Base-by-base conservation (phyloP, 1,284 basidiomycete genomes). In the Mrakiaceae sp. region DNA sequence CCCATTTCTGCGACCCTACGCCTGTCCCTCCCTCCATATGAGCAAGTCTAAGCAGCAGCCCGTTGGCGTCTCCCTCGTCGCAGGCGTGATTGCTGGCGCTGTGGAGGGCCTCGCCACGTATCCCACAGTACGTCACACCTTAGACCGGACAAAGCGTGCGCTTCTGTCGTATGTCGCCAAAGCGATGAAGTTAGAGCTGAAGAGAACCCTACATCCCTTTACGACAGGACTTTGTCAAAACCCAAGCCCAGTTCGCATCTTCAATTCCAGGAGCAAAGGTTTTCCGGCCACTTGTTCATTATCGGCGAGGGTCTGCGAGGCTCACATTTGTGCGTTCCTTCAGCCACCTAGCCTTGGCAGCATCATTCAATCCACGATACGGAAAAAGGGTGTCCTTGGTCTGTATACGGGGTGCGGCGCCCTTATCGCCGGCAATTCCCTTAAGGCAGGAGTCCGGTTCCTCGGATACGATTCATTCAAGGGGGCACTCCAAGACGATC, bases 401-500 rank as follows among this genome's bases (percentile, higher is more conserved):
- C 79, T 95, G 10, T 94, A 94, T 69, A 88, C 90, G 0, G 91
- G 90, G 72, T 90, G 88, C 70, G 83, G 82, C 27, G 92, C 92
- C 0, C 81, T 96, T n/a, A 83, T 95, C 4, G 81, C 90, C 16
- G 93, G 93, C 3, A 96, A 96, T 74, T 82, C 91, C 0, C 74
- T 83, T 69, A 96, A 97, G 78, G 94, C 94, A 2, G 93, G 91
- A 5, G 93, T 98, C 53, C 82, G 95, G 44, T 98, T 98, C 76
- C 83, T 96, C 60, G 89, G 87, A 69, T 98, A 98, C 77, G 94
- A 97, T 74, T 83, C 88, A 73, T 95, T 95, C 79, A 98, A 98
- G 78, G 79, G 81, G 51, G 76, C 86, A 71, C 76, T 98, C 62
- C 88, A 87, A 57, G 91, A 98, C 74, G 73, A 83, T 8, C 80